Conservation (phyloP, 208 protist species). For the Acanthamoeba royreba region DNA sequence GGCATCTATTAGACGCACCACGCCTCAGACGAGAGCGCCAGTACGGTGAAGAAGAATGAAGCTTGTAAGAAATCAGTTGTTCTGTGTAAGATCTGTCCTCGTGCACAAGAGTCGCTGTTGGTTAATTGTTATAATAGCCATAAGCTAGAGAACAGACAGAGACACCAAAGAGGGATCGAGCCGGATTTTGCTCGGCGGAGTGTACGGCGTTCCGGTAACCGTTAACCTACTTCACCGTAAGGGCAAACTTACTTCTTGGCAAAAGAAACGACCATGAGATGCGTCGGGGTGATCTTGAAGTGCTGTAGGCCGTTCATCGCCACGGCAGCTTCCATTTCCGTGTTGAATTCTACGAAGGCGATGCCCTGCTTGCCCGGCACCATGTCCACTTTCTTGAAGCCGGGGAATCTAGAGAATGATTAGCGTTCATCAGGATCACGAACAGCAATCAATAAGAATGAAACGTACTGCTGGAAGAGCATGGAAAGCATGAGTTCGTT, state of each 20-base stretch:
- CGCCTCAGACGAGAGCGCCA: neutral
- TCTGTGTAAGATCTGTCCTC: too few species aligned
- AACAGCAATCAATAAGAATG: neutral
- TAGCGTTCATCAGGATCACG: neutral
- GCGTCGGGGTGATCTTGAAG: constrained; percentile 44
- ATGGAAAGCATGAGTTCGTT: constrained; percentile 71
- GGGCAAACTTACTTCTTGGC: constrained; percentile 29
- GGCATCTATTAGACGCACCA: neutral
- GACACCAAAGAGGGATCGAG: too few species aligned
- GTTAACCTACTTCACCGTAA: too few species aligned
- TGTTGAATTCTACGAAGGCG: constrained; percentile 79
- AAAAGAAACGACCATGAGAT: constrained; percentile 45
- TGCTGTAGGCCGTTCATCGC: constrained; percentile 73
- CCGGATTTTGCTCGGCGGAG: too few species aligned
- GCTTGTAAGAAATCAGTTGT: too few species aligned
- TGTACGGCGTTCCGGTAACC: too few species aligned
- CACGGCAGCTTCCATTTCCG: constrained; percentile 63
- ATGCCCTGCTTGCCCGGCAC: constrained; percentile 72
- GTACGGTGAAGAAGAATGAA: too few species aligned
- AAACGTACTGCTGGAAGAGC: constrained; percentile 75
- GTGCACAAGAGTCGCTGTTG: too few species aligned
- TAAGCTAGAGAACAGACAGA: too few species aligned
- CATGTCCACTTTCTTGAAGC: constrained; percentile 73
- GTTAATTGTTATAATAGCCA: too few species aligned
- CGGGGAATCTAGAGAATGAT: constrained; percentile 53